Conservation (phyloP, 225 moss, liverwort and hornwort genomes). For the Marchantia polymorpha region DNA sequence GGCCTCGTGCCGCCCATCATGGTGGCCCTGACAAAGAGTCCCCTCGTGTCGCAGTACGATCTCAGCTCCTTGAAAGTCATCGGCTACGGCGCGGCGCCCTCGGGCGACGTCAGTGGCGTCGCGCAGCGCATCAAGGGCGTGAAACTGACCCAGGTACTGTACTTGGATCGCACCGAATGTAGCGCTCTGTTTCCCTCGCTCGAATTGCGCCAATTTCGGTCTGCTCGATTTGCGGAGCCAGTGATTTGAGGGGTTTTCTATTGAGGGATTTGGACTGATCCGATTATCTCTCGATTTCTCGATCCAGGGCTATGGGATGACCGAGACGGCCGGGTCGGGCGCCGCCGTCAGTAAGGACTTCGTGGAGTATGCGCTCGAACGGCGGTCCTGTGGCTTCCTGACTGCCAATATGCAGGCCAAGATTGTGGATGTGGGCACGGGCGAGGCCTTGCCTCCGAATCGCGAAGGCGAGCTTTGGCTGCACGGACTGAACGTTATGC, state of each 20-base stretch:
- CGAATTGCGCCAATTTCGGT: not conserved
- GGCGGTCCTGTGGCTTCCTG: slow-evolving; percentile 46
- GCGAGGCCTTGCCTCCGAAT: slow-evolving; percentile 44
- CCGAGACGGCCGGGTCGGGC: slow-evolving; percentile 55
- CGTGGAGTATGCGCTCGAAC: not conserved
- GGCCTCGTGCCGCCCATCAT: slow-evolving; percentile 71
- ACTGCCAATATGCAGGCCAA: slow-evolving; percentile 50
- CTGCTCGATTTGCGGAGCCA: not conserved
- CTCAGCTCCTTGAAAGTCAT: slow-evolving; percentile 55
- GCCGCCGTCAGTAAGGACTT: not conserved
- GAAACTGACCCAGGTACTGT: slow-evolving; percentile 48
- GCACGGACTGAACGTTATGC: slow-evolving; percentile 64
- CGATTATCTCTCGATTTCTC: too few species aligned
- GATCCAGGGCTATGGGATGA: slow-evolving; percentile 85
- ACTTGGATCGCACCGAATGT: too few species aligned
- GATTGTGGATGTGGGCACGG: slow-evolving; percentile 56
- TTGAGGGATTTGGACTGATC: too few species aligned
- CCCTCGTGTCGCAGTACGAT: slow-evolving; percentile 56
- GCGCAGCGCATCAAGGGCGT: slow-evolving; percentile 49
- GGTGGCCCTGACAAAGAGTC: slow-evolving; percentile 56
- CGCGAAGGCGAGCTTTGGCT: slow-evolving; percentile 75
- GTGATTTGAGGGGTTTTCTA: not conserved
- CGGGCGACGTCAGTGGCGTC: slow-evolving; percentile 42
- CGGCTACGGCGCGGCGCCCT: slow-evolving; percentile 68
- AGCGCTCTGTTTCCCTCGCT: not conserved